These are phyloP conservation scores for Verbascum thapsus DNA, from an alignment of 257 asterid species.

Conservation along the genomic window DNA sequence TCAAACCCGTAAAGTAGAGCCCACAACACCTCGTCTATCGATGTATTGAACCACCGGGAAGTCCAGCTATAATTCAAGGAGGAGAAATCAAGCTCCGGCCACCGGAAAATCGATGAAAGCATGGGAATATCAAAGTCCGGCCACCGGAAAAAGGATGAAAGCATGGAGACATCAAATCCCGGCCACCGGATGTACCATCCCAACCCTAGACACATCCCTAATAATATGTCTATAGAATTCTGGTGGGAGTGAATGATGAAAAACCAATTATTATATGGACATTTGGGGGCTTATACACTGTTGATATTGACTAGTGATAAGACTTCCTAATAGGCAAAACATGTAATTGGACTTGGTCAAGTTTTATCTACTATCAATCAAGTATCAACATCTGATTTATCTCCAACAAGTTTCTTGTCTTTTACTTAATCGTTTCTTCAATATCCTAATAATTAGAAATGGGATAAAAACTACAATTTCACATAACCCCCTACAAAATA, in stretches of 20 bases:
- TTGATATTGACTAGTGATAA: constrained; percentile 29
- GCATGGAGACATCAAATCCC: constrained; percentile 39
- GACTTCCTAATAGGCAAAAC: constrained; percentile 2
- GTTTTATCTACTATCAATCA: background rate
- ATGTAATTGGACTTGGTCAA: constrained; percentile 22
- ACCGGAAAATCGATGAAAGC: constrained; percentile 43
- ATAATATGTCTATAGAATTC: constrained; percentile 6
- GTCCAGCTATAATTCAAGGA: constrained; percentile 33
- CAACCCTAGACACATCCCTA: constrained; percentile 42
- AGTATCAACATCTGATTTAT: background rate
- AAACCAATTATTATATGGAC: background rate
- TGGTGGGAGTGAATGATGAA: constrained; percentile 4
- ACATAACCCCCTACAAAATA: no score
- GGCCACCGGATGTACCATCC: constrained; percentile 59
- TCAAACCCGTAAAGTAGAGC: constrained; percentile 43
- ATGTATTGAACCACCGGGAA: constrained; percentile 50
- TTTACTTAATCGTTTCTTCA: background rate
- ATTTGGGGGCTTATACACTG: background rate
- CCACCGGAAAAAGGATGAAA: constrained; percentile 50
- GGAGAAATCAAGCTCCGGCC: constrained; percentile 54
- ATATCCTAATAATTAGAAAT: no score
- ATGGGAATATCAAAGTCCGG: constrained; percentile 49
- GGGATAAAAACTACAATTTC: no score
- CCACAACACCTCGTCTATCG: constrained; percentile 56
- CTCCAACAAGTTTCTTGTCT: background rate